Evolutionary conservation across 164 flowering plant species (phyloP).

Genomic region (Sedum album): DNA sequence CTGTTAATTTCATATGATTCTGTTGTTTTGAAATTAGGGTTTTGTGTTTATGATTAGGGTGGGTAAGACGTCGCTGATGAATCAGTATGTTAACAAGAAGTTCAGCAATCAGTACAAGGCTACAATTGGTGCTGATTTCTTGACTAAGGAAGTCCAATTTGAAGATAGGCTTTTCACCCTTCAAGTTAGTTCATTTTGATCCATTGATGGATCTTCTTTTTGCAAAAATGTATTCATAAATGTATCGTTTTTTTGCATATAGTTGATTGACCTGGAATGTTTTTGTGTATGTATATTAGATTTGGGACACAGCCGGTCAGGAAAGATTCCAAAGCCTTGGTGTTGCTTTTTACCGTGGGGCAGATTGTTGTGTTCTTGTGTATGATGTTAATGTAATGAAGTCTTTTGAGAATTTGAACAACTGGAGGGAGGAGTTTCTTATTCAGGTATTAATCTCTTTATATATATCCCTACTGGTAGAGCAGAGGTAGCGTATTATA

Average conservation of each 20-base stretch:
- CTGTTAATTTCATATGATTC: too few species aligned
- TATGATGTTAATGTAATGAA: conserved; percentile 86
- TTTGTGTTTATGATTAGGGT: neutral
- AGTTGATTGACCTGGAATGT: neutral
- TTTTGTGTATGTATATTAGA: conserved; percentile 25
- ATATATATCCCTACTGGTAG: neutral
- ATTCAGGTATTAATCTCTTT: conserved; percentile 45
- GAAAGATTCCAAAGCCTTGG: conserved; percentile 94
- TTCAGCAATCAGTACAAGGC: conserved; percentile 8
- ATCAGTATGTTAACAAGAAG: conserved; percentile 5
- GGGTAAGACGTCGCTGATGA: conserved; percentile 6
- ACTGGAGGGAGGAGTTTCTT: conserved; percentile 86
- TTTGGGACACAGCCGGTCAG: conserved; percentile 97
- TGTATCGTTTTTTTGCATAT: too few species aligned
- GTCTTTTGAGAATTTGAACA: conserved; percentile 78
- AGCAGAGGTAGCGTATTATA: too few species aligned
- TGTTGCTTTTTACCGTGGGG: conserved; percentile 89
- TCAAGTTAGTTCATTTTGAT: neutral
- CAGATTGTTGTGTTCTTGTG: conserved; percentile 91
- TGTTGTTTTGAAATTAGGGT: neutral
- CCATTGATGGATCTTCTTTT: neutral
- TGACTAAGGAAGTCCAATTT: conserved; percentile 4
- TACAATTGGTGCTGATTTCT: conserved; percentile 1
- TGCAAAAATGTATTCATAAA: too few species aligned
- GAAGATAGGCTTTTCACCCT: conserved; percentile 6